phyloP scores from a whole-genome alignment of 768 basidiomycete genomes.

The Cyclocybe aegerita region DNA sequence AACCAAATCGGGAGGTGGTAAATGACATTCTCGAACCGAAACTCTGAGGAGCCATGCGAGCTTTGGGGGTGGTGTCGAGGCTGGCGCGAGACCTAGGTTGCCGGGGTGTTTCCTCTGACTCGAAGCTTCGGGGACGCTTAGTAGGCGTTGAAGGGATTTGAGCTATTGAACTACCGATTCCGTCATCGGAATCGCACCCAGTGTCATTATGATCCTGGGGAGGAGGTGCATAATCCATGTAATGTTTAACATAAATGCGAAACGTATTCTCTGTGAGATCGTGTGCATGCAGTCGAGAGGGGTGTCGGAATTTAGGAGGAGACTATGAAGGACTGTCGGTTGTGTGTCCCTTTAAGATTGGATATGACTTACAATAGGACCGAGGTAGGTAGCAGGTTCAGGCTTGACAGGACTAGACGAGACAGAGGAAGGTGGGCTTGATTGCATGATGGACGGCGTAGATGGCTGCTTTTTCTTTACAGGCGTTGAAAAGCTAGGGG shows the following conservation, averaged over 20 bases:
- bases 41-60: constrained; percentile 6
- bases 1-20: constrained; percentile 39
- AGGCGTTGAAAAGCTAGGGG: constrained; percentile 5
- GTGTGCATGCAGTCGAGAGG: constrained; percentile 61
- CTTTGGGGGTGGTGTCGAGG: constrained; percentile 10
- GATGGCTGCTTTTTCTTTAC: constrained; percentile 5
- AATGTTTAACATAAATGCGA: constrained; percentile 75
- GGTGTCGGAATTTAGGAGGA: constrained; percentile 64
- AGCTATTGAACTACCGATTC: constrained; percentile 5
- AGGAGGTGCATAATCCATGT: constrained; percentile 60
- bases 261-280: constrained; percentile 75
- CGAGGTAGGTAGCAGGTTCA: constrained; percentile 7
- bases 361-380: constrained; percentile 15
- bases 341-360: not conserved
- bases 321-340: constrained; percentile 17
- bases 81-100: not conserved
- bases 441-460: constrained; percentile 10
- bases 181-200: constrained; percentile 15
- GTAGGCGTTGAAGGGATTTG: constrained; percentile 33
- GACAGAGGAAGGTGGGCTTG: constrained; percentile 16
- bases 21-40: not conserved
- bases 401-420: constrained; percentile 20
- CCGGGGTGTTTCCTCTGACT: constrained; percentile 11
- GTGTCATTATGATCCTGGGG: constrained; percentile 3
- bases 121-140: constrained; percentile 22